Evolutionary conservation across 1,284 basidiomycete species (phyloP), one percentile per base, ranked within the genome.

Genomic region (Ceratobasidium sp.): DNA sequence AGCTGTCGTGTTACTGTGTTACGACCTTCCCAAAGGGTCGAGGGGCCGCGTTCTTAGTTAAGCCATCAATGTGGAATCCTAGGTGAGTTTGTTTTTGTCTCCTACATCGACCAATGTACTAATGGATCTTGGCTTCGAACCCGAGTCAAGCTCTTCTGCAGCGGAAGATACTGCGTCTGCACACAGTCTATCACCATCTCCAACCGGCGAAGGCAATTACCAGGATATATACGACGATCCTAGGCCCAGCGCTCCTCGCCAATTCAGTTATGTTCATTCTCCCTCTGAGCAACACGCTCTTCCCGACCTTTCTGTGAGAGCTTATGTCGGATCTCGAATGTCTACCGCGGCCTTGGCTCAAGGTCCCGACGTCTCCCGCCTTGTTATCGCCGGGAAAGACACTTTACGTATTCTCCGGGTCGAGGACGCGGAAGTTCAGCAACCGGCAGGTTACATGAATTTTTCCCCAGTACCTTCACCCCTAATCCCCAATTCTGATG

Each of bases 331-430:
- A 14, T 37, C 65, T 22, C 63, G 61, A 16, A 58, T 65, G 48
- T 49, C 69, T 16, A 59, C 61, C 39, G 53, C 68, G 19, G 83
- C 87, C 0, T 86, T 93, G 56, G 86, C 90, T 29, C 88, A 86
- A 78, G 89, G 85, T 77, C 88, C 88, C 75, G 91, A 93, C 77
- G 89, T 88, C 0, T 78, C 79, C 39, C 83, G 88, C 77, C 91
- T 90, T 81, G 91, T 87, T 0, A 88, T 92, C 9, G 88, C 90
- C 0, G 91, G 92, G 16, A 88, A 87, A 80, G 91, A 92, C 83
- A 72, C 69, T 90, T 91, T 92, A 77, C 79, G 88, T 83, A 14
- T 68, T 39, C 22, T 61, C 19, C 54, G 59, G n/a, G 19, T 63
- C 51, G 65, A 63, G 34, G 65, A 63, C 24, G 46, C 58, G 31